Evolutionary conservation across 805 yeast genomes (phyloP).

Genomic region (Teunomyces gatunensis): DNA sequence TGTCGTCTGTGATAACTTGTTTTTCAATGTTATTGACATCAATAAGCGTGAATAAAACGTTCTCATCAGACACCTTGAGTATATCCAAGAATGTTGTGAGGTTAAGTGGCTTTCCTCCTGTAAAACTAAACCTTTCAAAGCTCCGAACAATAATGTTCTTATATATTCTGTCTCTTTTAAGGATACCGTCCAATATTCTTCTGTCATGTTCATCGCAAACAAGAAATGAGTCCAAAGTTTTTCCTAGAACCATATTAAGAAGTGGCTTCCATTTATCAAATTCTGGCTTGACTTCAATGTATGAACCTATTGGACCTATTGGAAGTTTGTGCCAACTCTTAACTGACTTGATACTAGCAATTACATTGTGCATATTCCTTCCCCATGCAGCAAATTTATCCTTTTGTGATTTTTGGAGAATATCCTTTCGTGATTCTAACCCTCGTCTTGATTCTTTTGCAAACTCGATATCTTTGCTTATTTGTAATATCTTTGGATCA

Average conservation of each 20-base stretch:
- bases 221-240: conserved; percentile 58
- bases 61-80: conserved; percentile 52
- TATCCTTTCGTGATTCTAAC: conserved; percentile 10
- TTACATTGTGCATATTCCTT: conserved; percentile 35
- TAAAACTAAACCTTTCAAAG: conserved; percentile 57
- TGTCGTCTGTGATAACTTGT: conserved; percentile 49
- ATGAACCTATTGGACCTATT: conserved; percentile 77
- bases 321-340: conserved; percentile 48
- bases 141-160: conserved; percentile 49
- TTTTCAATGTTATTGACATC: conserved; percentile 63
- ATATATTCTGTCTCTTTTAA: conserved; percentile 26
- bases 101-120: conserved; percentile 39
- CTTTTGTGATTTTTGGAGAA: conserved; percentile 18
- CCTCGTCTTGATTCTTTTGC: conserved; percentile 1
- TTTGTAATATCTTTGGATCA: neutral
- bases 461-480: conserved; percentile 7
- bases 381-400: conserved; percentile 54
- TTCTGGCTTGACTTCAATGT: conserved; percentile 54
- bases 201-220: conserved; percentile 67
- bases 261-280: conserved; percentile 56
- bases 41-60: conserved; percentile 58
- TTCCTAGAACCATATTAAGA: conserved; percentile 54
- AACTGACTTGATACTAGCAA: conserved; percentile 38
- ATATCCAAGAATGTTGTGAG: conserved; percentile 57
- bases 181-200: conserved; percentile 22